Percentiles rank a stretch among this genome's conserved stretches.
Evolutionary conservation across 306 rosid species (phyloP).

Genomic region (Lathyrus tuberosus): DNA sequence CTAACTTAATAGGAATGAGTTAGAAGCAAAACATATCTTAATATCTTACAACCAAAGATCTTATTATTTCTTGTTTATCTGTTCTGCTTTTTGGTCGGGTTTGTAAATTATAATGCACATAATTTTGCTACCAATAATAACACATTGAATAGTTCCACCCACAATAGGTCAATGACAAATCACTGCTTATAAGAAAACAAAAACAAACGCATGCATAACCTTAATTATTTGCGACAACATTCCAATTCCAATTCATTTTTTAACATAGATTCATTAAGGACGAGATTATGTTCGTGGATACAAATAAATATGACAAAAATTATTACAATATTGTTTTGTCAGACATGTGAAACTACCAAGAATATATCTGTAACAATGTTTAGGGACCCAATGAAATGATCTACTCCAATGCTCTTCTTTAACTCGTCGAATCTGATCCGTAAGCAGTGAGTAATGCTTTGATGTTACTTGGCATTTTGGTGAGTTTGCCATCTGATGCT

Average conservation of each 20-base stretch:
- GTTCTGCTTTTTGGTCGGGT: constrained; percentile 40
- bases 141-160: constrained; percentile 20
- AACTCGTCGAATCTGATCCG: no score
- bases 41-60: constrained; percentile 36
- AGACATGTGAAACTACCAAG: constrained; percentile 45
- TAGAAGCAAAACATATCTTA: constrained; percentile 39
- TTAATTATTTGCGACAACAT: constrained; percentile 34
- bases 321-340: constrained; percentile 42
- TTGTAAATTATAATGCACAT: constrained; percentile 13
- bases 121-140: constrained; percentile 32
- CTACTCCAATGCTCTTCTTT: no score
- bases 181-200: constrained; percentile 29
- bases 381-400: constrained; percentile 30
- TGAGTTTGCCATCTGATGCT: constrained; percentile 66
- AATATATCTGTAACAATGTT: constrained; percentile 41
- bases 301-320: constrained; percentile 17
- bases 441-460: constrained; percentile 70
- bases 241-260: constrained; percentile 32
- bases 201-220: constrained; percentile 29
- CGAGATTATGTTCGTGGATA: constrained; percentile 29
- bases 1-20: no score
- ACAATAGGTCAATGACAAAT: constrained; percentile 25
- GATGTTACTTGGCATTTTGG: constrained; percentile 76
- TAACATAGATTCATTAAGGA: constrained; percentile 28
- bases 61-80: constrained; percentile 41